Evolutionary conservation across 179 eudicot species (phyloP), one percentile per base, ranked within the genome.

Genomic region (Gypsophila paniculata): DNA sequence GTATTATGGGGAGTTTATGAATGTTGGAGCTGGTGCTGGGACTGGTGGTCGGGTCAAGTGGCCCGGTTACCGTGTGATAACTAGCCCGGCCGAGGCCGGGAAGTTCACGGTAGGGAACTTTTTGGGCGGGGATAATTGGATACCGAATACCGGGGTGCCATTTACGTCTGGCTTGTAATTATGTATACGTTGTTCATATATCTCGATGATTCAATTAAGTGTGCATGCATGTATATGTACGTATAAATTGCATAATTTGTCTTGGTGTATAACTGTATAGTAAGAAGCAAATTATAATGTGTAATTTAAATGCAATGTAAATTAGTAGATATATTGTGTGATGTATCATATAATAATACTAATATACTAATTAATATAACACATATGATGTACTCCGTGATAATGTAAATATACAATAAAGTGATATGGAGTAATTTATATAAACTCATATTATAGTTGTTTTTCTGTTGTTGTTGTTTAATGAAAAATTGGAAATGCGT

Each of bases 1-100:
- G 17, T 80, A 75, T 52, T 83, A 83, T 55, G 86, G 77, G 13
- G 86, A 83, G 76, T 80, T 77, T 51, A 72, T 75, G 83, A 83
- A 80, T 59, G 22, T 1, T 19, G 86, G 86, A 17, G 61, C 36
- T 4, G 86, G 86, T 19, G 70, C 86, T 0, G 21, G 22, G 38
- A 83, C 82, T 0, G 53, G 22, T 4, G 64, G 64, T 0, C 80
- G 86, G 51, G 83, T 83, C 22, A 83, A 75, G 8, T 83, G 83
- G 86, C 70, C 72, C 0, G 86, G 86, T 1, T 83, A 75, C 36
- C 86, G 68, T 53, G 51, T 65, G 15, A 72, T 80, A n/a, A 60
- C 49, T 0, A 75, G 26, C 18, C 80, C 70, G 4, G 6, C 26
- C 1, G 80, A 69, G 29, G 86, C 84, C 7, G 67, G 42, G 6